A percentile compares a stretch with the other conserved stretches of the same genome.
These are phyloP conservation scores for Fusarium subtropicale DNA, from an alignment of 2,329 filamentous ascomycete species.

Conservation along the genomic window DNA sequence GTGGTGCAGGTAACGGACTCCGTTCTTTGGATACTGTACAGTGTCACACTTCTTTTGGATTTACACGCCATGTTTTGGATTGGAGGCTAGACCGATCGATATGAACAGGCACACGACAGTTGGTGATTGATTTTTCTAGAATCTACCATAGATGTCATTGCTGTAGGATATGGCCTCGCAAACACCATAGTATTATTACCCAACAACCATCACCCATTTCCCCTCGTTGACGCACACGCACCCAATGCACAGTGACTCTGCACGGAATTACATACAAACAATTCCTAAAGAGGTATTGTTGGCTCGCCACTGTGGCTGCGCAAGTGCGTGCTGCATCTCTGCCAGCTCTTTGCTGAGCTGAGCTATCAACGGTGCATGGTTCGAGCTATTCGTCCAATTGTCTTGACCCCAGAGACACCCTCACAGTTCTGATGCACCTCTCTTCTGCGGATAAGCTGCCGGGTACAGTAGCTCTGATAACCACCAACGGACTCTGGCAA, in stretches of 20 bases:
- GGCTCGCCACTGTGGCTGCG: slow-evolving; percentile 32
- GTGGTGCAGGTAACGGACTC: too few species aligned
- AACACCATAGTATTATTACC: background rate
- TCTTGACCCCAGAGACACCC: slow-evolving; percentile 24
- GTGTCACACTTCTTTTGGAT: background rate
- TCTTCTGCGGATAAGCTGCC: slow-evolving; percentile 8
- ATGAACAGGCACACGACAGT: background rate
- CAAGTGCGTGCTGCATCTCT: background rate
- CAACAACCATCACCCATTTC: background rate
- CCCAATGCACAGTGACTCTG: background rate
- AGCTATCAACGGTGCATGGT: slow-evolving; percentile 19
- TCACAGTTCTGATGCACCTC: slow-evolving; percentile 1
- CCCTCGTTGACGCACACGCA: background rate
- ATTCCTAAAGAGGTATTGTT: background rate
- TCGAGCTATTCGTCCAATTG: slow-evolving; percentile 25
- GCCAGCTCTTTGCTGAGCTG: slow-evolving; percentile 26
- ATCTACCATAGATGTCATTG: background rate
- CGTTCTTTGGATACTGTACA: background rate
- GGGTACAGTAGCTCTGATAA: slow-evolving; percentile 16
- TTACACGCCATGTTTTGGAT: background rate
- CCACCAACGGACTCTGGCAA: slow-evolving; percentile 11
- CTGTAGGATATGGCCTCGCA: background rate
- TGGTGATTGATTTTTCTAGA: background rate
- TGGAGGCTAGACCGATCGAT: background rate
- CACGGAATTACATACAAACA: background rate